phyloP scores from a whole-genome alignment of 768 basidiomycete genomes.

The Naganishia vaughanmartiniae region DNA sequence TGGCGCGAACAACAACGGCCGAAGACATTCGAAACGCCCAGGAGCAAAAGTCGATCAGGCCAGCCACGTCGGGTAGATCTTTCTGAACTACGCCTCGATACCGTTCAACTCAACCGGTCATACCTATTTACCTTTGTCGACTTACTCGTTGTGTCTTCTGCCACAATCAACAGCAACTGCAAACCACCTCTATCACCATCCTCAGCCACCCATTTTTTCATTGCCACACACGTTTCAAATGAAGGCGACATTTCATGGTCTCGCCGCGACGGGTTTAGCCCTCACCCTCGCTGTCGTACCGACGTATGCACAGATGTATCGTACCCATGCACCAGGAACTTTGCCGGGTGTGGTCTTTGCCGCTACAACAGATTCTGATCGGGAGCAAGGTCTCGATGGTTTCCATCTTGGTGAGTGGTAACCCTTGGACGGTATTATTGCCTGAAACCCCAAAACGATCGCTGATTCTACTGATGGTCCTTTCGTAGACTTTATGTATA shows the following conservation, averaged over 20 bases:
- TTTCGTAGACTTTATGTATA: constrained; percentile 19
- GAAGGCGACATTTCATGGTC: constrained; percentile 2
- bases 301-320: constrained; percentile 5
- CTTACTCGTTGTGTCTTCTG: background rate
- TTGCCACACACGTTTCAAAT: background rate
- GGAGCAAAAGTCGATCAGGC: background rate
- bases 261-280: constrained; percentile 1
- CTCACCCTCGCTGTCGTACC: background rate
- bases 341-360: constrained; percentile 6
- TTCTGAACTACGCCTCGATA: background rate
- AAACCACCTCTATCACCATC: background rate
- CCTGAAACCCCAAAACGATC: too few relatives aligned
- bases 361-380: background rate
- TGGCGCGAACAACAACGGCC: too few relatives aligned
- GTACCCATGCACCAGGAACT: background rate
- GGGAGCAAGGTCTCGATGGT: constrained; percentile 3
- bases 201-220: background rate
- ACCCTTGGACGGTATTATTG: background rate
- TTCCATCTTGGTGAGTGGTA: constrained; percentile 21
- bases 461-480: too few relatives aligned
- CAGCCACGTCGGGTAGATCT: background rate
- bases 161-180: background rate
- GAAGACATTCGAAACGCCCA: too few relatives aligned
- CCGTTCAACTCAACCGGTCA: background rate
- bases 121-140: background rate